Conservation (phyloP, 1,139 yeast genomes). For the Nakaseomyces bracarensis region DNA sequence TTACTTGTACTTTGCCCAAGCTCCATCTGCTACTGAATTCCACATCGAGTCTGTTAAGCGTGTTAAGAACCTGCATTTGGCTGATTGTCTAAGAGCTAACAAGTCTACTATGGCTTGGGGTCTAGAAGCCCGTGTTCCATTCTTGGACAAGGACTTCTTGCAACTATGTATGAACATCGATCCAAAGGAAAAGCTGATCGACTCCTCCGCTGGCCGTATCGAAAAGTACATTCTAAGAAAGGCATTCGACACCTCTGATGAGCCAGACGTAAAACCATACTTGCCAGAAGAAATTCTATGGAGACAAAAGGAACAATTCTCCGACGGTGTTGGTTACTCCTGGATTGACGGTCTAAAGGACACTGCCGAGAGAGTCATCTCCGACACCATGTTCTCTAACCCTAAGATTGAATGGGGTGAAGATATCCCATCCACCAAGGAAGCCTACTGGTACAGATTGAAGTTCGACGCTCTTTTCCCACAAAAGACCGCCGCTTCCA, state of each 20-base stretch:
- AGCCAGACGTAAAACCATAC: slow-evolving; percentile 65
- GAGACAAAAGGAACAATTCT: slow-evolving; percentile 99
- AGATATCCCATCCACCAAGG: slow-evolving; percentile 94
- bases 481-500: slow-evolving; percentile 82
- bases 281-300: slow-evolving; percentile 92
- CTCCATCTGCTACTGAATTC: slow-evolving; percentile 87
- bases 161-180: slow-evolving; percentile 90
- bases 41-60: slow-evolving; percentile 92
- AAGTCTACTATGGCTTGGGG: slow-evolving; percentile 99
- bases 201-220: slow-evolving; percentile 57
- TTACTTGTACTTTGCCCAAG: slow-evolving; percentile 91
- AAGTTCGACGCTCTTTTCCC: slow-evolving; percentile 92
- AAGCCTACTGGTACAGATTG: slow-evolving; percentile 97
- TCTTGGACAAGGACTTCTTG: slow-evolving; percentile 88
- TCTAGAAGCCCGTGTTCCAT: slow-evolving; percentile 98
- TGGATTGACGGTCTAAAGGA: slow-evolving; percentile 99
- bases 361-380: slow-evolving; percentile 74
- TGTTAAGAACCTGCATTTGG: slow-evolving; percentile 92
- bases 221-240: slow-evolving; percentile 94
- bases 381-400: slow-evolving; percentile 80
- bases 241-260: slow-evolving; percentile 85
- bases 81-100: slow-evolving; percentile 98
- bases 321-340: slow-evolving; percentile 98
- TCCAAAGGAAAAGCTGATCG: slow-evolving; percentile 85
- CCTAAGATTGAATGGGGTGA: slow-evolving; percentile 96